phyloP scores from a whole-genome alignment of 2,329 filamentous ascomycete genomes.

The Geosmithia putterillii region DNA sequence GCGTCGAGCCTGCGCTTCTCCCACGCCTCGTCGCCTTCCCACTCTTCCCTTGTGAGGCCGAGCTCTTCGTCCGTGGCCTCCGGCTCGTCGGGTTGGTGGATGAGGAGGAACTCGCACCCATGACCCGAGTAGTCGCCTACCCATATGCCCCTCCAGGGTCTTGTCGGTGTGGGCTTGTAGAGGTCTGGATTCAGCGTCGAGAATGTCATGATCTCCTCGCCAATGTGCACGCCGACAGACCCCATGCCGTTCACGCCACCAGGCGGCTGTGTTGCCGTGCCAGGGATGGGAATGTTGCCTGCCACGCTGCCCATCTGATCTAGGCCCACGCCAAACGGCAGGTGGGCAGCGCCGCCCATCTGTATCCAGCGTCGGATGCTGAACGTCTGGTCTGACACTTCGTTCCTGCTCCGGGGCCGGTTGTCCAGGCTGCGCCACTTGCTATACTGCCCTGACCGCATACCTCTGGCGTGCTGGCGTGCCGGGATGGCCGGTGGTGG shows the following conservation, averaged over 20 bases:
- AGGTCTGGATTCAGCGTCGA: constrained; percentile 57
- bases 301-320: constrained; percentile 2
- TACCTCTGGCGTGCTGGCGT: constrained; percentile 33
- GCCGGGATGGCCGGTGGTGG: constrained; percentile 62
- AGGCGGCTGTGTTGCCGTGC: too few relatives aligned
- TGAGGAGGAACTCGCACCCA: constrained; percentile 75
- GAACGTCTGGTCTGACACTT: constrained; percentile 61
- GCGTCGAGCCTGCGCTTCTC: constrained; percentile 29
- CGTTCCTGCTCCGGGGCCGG: constrained; percentile 33
- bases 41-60: constrained; percentile 22
- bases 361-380: constrained; percentile 68
- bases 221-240: constrained; percentile 31
- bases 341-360: constrained; percentile 28
- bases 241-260: neutral
- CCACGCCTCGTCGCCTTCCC: constrained; percentile 34
- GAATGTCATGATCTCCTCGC: constrained; percentile 48
- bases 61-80: constrained; percentile 23
- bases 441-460: constrained; percentile 11
- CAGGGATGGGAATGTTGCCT: neutral
- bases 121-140: constrained; percentile 82
- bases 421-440: constrained; percentile 13
- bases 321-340: constrained; percentile 13
- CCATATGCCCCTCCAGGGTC: constrained; percentile 86
- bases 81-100: constrained; percentile 56
- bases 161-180: constrained; percentile 71